A percentile compares a stretch with the other conserved stretches of the same genome.
phyloP scores from a whole-genome alignment of 2,329 filamentous ascomycete species.

The Colletotrichum sp. region DNA sequence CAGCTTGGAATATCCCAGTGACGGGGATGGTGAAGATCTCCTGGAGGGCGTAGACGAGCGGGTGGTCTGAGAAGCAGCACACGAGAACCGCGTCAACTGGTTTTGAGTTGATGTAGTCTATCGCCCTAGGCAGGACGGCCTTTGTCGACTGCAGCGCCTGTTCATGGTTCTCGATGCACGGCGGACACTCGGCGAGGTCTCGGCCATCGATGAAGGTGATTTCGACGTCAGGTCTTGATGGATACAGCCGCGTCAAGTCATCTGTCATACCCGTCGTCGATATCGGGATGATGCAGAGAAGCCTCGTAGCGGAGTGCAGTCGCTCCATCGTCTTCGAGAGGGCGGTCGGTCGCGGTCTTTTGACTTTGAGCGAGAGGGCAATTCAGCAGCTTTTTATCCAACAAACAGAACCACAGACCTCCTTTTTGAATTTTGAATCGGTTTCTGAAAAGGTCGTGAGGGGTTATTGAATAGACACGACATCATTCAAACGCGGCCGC shows the following conservation, averaged over 20 bases:
- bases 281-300: constrained; percentile 15
- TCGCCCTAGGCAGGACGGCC: background rate
- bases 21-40: background rate
- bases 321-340: background rate
- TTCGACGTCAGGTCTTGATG: background rate
- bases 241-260: background rate
- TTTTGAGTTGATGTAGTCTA: background rate
- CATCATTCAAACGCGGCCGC: background rate
- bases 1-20: constrained; percentile 2
- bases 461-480: background rate
- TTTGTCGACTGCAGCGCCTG: background rate
- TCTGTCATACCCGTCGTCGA: constrained; percentile 14
- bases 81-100: background rate
- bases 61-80: constrained; percentile 17
- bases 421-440: background rate
- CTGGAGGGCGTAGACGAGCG: background rate
- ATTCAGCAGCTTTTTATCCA: background rate
- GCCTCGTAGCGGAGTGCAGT: background rate
- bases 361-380: background rate
- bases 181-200: background rate
- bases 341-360: background rate
- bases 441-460: background rate
- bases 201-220: constrained; percentile 5
- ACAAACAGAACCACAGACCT: background rate
- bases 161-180: constrained; percentile 3